These are phyloP conservation scores for Ceratocystis variospora DNA, from an alignment of 2,329 filamentous ascomycete species.

Conservation along the genomic window DNA sequence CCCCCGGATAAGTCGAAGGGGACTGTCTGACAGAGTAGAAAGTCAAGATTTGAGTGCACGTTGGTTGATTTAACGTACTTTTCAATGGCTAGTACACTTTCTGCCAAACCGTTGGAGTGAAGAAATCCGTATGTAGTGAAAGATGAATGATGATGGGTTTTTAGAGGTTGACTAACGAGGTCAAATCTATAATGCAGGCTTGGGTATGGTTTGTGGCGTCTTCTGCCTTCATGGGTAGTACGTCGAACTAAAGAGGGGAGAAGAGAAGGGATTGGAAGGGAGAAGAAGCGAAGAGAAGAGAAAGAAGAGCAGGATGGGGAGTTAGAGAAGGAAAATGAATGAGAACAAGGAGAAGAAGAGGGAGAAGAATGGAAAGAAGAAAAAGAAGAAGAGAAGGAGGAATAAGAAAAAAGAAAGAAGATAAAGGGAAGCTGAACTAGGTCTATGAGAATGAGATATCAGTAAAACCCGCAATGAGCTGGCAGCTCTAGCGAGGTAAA, in stretches of 20 bases:
- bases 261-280: neutral
- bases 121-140: neutral
- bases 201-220: neutral
- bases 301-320: too few species aligned
- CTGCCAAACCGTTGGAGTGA: neutral
- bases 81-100: neutral
- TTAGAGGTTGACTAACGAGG: neutral
- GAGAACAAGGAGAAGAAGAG: too few species aligned
- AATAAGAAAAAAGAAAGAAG: neutral
- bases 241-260: neutral
- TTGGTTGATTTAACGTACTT: conserved; percentile 1
- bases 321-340: too few species aligned
- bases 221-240: neutral
- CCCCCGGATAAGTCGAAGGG: neutral
- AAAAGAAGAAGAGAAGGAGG: neutral
- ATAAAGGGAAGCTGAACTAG: neutral
- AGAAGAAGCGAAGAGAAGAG: neutral
- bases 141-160: neutral
- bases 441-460: conserved; percentile 1
- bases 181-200: neutral
- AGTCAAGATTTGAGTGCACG: neutral
- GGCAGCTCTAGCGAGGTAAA: conserved; percentile 1
- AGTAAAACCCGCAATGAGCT: conserved; percentile 7
- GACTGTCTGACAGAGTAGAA: conserved; percentile 10
- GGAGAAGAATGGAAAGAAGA: too few species aligned